Percentiles rank a stretch among this genome's conserved stretches.
phyloP scores from a whole-genome alignment of 2,329 filamentous ascomycete genomes.

The Penicillium corylophilum region DNA sequence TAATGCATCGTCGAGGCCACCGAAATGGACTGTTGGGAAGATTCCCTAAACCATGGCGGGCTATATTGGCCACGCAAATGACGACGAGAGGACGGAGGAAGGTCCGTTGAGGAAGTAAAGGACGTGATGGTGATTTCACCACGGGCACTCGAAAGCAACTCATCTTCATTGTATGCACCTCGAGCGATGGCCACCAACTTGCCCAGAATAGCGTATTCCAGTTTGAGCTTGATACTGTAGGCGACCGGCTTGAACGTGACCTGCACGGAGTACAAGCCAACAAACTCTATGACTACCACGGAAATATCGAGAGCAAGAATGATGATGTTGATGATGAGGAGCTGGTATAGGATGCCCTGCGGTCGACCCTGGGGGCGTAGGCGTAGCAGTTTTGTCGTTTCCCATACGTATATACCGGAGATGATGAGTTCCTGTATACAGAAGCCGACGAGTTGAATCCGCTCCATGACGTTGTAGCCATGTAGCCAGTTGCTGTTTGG shows the following conservation, averaged over 20 bases:
- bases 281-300: slow-evolving; percentile 42
- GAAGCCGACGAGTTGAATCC: slow-evolving; percentile 54
- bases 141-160: slow-evolving; percentile 12
- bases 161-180: slow-evolving; percentile 5
- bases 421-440: slow-evolving; percentile 55
- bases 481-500: slow-evolving; percentile 19
- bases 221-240: slow-evolving; percentile 47
- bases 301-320: slow-evolving; percentile 49
- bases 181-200: slow-evolving; percentile 36
- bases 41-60: slow-evolving; percentile 14
- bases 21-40: slow-evolving; percentile 1
- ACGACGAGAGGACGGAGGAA: background rate
- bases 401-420: slow-evolving; percentile 51
- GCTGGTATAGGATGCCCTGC: slow-evolving; percentile 30
- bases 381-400: slow-evolving; percentile 40
- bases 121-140: slow-evolving; percentile 10
- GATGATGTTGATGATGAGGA: slow-evolving; percentile 54
- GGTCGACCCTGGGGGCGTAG: slow-evolving; percentile 20
- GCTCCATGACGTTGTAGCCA: slow-evolving; percentile 48
- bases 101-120: slow-evolving; percentile 7
- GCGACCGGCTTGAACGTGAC: slow-evolving; percentile 41
- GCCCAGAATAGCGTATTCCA: slow-evolving; percentile 56
- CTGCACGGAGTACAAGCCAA: slow-evolving; percentile 41
- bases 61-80: slow-evolving; percentile 7
- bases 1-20: slow-evolving; percentile 1